These are phyloP conservation scores for Geranomyces variabilis DNA, from an alignment of 192 early-diverging fungal species.

Conservation along the genomic window DNA sequence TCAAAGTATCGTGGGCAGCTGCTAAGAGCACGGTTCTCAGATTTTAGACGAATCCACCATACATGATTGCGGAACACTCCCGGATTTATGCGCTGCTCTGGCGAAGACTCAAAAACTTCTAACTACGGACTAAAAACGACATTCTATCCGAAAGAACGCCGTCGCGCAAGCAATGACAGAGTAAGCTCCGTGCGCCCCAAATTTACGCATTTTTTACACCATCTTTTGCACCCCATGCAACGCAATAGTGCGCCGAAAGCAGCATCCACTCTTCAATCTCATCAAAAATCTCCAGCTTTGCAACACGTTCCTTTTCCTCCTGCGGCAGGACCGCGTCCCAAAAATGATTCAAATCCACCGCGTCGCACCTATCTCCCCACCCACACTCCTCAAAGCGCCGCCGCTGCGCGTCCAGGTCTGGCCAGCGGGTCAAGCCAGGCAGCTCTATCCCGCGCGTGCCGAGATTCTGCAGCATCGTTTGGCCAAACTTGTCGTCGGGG, in stretches of 20 bases:
- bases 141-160: too few relatives aligned
- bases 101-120: too few relatives aligned
- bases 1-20: too few relatives aligned
- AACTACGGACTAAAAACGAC: too few relatives aligned
- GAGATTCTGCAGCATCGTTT: constrained; percentile 89
- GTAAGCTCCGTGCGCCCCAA: too few relatives aligned
- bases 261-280: constrained; percentile 91
- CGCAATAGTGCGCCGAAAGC: constrained; percentile 83
- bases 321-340: constrained; percentile 42
- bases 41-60: too few relatives aligned
- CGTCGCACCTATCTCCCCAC: constrained; percentile 46
- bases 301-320: constrained; percentile 62
- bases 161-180: too few relatives aligned
- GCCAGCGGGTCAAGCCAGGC: constrained; percentile 73
- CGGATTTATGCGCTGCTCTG: too few relatives aligned
- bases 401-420: constrained; percentile 71
- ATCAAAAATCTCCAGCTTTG: constrained; percentile 81
- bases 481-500: constrained; percentile 88
- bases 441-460: constrained; percentile 75
- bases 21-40: too few relatives aligned
- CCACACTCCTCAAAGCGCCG: constrained; percentile 66
- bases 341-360: constrained; percentile 57
- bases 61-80: too few relatives aligned
- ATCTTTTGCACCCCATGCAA: constrained; percentile 53
- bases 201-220: background rate